Percentiles rank a stretch among this genome's conserved stretches.
These are phyloP conservation scores for Emergomyces orientalis DNA, from an alignment of 2,329 filamentous ascomycete species.

Conservation along the genomic window DNA sequence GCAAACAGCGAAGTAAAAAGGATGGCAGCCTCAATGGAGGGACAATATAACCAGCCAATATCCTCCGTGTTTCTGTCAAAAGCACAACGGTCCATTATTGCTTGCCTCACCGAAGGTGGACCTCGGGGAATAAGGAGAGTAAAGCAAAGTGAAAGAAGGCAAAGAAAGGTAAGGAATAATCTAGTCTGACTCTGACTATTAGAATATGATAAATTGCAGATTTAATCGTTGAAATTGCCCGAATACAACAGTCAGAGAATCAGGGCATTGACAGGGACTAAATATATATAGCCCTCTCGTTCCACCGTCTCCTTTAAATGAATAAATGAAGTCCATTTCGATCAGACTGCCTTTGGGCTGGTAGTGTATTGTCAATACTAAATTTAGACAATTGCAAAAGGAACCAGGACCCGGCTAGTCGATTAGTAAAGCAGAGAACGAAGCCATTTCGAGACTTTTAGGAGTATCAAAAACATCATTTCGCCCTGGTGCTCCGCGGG, in stretches of 20 bases:
- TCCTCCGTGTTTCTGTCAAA: slow-evolving; percentile 9
- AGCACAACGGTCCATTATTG: slow-evolving; percentile 3
- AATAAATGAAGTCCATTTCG: background rate
- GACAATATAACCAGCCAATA: slow-evolving; percentile 15
- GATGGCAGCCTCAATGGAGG: slow-evolving; percentile 13
- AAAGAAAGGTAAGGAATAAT: background rate
- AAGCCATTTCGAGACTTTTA: background rate
- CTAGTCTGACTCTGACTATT: background rate
- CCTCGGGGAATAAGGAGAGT: background rate
- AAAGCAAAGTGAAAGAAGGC: background rate
- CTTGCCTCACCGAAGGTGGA: background rate
- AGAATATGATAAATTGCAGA: background rate
- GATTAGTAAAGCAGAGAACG: background rate
- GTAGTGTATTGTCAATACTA: background rate
- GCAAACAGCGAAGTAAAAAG: slow-evolving; percentile 13
- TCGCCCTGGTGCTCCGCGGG: background rate
- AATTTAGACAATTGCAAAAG: background rate
- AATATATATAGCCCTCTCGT: background rate
- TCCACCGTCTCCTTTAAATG: background rate
- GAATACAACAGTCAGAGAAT: background rate
- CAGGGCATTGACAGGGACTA: background rate
- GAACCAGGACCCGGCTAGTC: background rate
- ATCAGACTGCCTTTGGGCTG: background rate
- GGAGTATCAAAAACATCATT: background rate
- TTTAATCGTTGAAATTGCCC: background rate